phyloP scores from a whole-genome alignment of 148 eudicot species.

The Amaranthus hypochondriacus region DNA sequence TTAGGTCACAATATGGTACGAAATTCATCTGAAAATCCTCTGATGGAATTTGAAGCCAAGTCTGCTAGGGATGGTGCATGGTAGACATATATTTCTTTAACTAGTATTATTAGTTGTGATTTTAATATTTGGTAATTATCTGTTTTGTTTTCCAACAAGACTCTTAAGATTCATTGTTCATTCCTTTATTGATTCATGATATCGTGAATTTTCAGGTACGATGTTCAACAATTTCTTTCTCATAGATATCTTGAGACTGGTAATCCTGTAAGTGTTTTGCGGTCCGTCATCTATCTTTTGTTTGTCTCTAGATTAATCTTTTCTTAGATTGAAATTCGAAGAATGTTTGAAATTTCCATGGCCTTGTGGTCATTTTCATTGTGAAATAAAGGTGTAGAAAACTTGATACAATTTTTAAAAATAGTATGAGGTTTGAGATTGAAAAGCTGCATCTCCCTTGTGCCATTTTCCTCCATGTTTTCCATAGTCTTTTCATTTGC shows the following conservation, averaged over 20 bases:
- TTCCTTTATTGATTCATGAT: slow-evolving; percentile 10
- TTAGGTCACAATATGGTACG: too few species aligned
- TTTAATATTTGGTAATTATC: too few species aligned
- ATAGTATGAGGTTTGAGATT: background rate
- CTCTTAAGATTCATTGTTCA: background rate
- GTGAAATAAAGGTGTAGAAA: background rate
- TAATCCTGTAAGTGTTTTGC: slow-evolving; percentile 57
- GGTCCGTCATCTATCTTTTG: background rate
- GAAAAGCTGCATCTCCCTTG: background rate
- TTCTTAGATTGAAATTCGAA: background rate
- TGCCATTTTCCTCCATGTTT: background rate
- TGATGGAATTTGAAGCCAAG: too few species aligned
- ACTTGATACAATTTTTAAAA: background rate
- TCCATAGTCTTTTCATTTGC: background rate
- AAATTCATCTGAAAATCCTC: too few species aligned
- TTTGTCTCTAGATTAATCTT: background rate
- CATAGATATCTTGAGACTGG: slow-evolving; percentile 69
- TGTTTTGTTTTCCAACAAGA: too few species aligned
- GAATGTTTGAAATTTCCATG: background rate
- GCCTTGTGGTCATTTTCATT: background rate
- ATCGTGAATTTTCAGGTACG: slow-evolving; percentile 57
- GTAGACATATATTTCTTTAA: too few species aligned
- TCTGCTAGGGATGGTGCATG: too few species aligned
- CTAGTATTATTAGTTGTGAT: too few species aligned
- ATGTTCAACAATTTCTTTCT: slow-evolving; percentile 69